Evolutionary conservation across 1,284 basidiomycete genomes (phyloP).

Genomic region (Phlebopus sp.): DNA sequence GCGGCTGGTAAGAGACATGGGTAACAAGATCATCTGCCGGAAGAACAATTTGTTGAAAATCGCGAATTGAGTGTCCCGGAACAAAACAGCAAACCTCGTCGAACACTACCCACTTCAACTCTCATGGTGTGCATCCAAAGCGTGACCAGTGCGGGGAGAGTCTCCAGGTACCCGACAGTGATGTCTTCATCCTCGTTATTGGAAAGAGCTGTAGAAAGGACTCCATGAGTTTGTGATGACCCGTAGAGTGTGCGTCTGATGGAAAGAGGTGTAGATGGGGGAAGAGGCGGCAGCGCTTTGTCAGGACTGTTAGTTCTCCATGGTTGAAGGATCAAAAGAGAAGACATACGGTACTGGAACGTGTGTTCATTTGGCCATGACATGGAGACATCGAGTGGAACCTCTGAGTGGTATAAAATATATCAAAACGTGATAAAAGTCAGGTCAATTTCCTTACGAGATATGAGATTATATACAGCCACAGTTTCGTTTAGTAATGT

Average conservation of each 20-base stretch:
- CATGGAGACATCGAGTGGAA: slow-evolving; percentile 54
- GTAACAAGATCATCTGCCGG: slow-evolving; percentile 38
- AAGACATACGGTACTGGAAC: slow-evolving; percentile 56
- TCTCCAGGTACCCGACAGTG: slow-evolving; percentile 77
- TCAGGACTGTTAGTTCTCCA: not conserved
- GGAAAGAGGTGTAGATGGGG: slow-evolving; percentile 48
- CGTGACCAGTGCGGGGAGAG: slow-evolving; percentile 91
- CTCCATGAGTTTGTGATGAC: slow-evolving; percentile 73
- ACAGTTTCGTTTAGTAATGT: slow-evolving; percentile 27
- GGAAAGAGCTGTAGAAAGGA: slow-evolving; percentile 65
- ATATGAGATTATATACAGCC: slow-evolving; percentile 49
- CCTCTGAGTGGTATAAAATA: slow-evolving; percentile 11
- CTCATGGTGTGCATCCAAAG: slow-evolving; percentile 84
- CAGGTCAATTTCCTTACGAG: slow-evolving; percentile 37
- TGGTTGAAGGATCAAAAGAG: not conserved
- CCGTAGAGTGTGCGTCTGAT: slow-evolving; percentile 74
- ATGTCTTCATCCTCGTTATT: slow-evolving; percentile 59
- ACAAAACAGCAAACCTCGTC: slow-evolving; percentile 42
- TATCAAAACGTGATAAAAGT: not conserved
- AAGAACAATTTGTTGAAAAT: not conserved
- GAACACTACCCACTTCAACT: slow-evolving; percentile 39
- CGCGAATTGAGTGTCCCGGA: slow-evolving; percentile 3
- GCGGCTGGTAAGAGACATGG: slow-evolving; percentile 63
- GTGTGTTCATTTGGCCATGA: slow-evolving; percentile 48
- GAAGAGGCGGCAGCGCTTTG: slow-evolving; percentile 25